These are phyloP conservation scores for Wickerhamiella domercqiae DNA, from an alignment of 805 yeast genomes.

Conservation along the genomic window DNA sequence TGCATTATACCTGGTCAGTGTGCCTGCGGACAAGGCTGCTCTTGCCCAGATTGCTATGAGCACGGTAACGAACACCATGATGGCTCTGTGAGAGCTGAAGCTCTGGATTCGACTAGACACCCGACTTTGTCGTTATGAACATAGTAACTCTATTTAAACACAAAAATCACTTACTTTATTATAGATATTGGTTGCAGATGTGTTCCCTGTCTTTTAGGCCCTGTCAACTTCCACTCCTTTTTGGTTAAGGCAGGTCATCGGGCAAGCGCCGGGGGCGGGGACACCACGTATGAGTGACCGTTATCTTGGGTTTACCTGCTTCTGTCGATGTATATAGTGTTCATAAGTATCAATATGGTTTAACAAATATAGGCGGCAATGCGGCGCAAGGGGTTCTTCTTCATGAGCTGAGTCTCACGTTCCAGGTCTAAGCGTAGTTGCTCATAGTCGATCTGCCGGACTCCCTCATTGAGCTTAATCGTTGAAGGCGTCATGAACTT, in stretches of 20 bases:
- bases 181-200: too few species aligned
- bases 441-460: conserved; percentile 43
- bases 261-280: too few species aligned
- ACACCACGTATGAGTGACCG: neutral
- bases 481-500: conserved; percentile 32
- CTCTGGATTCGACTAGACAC: too few species aligned
- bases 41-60: conserved; percentile 24
- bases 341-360: too few species aligned
- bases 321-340: neutral
- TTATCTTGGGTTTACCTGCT: neutral
- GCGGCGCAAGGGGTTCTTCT: conserved; percentile 20
- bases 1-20: conserved; percentile 28
- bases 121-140: too few species aligned
- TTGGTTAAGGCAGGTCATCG: too few species aligned
- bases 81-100: too few species aligned
- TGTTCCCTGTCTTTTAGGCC: too few species aligned
- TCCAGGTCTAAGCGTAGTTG: conserved; percentile 36
- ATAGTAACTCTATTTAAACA: too few species aligned
- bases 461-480: conserved; percentile 47
- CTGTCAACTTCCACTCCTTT: too few species aligned
- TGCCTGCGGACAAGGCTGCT: conserved; percentile 25
- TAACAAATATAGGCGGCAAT: conserved; percentile 9
- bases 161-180: too few species aligned
- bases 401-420: conserved; percentile 32
- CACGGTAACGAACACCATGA: conserved; percentile 9